These are phyloP conservation scores for Omphalotus guepiniiformis DNA, from an alignment of 768 basidiomycete genomes.

Conservation along the genomic window DNA sequence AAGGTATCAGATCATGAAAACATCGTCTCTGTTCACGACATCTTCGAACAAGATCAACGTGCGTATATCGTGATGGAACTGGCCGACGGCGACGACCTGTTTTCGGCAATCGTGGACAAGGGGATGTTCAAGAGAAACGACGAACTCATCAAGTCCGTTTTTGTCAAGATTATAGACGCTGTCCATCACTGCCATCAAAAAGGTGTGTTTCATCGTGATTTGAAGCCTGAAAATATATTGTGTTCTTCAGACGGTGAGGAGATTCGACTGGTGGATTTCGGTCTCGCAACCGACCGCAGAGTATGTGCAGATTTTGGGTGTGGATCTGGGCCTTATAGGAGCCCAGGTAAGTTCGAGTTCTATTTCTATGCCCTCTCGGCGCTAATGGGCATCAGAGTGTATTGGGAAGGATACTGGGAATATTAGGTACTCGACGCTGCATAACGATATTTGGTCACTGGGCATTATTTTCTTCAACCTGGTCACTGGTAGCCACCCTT, in stretches of 20 bases:
- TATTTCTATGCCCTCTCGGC: neutral
- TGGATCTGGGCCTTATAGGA: constrained; percentile 64
- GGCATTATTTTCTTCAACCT: constrained; percentile 59
- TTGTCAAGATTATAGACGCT: constrained; percentile 74
- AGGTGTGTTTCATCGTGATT: constrained; percentile 78
- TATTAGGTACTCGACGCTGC: constrained; percentile 1
- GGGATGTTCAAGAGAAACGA: constrained; percentile 54
- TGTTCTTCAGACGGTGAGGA: constrained; percentile 46
- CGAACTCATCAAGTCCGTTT: constrained; percentile 58
- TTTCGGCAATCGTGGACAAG: constrained; percentile 57
- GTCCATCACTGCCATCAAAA: constrained; percentile 67
- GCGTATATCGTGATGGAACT: constrained; percentile 66
- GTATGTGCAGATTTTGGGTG: constrained; percentile 48
- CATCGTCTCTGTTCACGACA: constrained; percentile 64
- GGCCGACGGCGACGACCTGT: constrained; percentile 61
- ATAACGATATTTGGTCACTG: constrained; percentile 43
- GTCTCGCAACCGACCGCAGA: constrained; percentile 49
- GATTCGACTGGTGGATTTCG: constrained; percentile 75
- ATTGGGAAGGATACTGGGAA: constrained; percentile 7
- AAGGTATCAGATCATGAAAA: constrained; percentile 51
- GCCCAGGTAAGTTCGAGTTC: constrained; percentile 47
- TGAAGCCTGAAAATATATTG: constrained; percentile 82
- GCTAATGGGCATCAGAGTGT: neutral
- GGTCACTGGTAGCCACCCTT: constrained; percentile 48
- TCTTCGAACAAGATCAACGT: constrained; percentile 56